Evolutionary conservation across 768 basidiomycete species (phyloP), one percentile per base, ranked within the genome.

Genomic region (Termitomyces bulborhizus): DNA sequence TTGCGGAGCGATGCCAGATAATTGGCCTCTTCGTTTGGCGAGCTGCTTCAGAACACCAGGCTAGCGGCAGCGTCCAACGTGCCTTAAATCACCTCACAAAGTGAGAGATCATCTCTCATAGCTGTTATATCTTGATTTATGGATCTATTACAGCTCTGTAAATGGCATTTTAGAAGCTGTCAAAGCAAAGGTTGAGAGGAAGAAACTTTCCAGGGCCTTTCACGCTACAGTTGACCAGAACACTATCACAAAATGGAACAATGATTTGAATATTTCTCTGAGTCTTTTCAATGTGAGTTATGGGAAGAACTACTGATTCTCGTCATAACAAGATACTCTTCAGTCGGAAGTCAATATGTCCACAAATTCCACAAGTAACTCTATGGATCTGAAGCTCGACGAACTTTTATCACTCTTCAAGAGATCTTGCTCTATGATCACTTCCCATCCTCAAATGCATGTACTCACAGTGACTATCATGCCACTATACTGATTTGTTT

Each of bases 1-100:
- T 60, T 1, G 45, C 41, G n/a, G 60, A 57, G 41, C 56, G 56
- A 51, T 60, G 60, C 26, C 46, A 58, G 24, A 57, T 27, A 12
- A 60, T 60, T 24, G n/a, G 37, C 6, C 53, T 60, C 3, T 18
- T 52, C 1, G 43, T 60, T 49, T 57, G 56, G 53, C 53, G 46
- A 1, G 54, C 57, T 4, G 58, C 60, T 3, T 36, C 47, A 11
- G 24, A 48, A 37, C 15, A 37, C 1, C 34, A 26, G 3, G 34
- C 26, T 37, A 13, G 32, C 4, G 4, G 4, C 3, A 37, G 4
- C 1, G 7, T 36, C 34, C 21, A 9, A 16, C 24, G 11, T 34
- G 34, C 34, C 12, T 12, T 34, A 2, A 34, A 34, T 13, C 3
- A 34, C 34, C 34, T 34, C 12, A 34, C 12, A 34, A 12, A 13